A percentile compares a stretch with the other conserved stretches of the same genome.
These are phyloP conservation scores for Laetiporus sulphureus DNA, from an alignment of 1,284 basidiomycete genomes.

Conservation along the genomic window DNA sequence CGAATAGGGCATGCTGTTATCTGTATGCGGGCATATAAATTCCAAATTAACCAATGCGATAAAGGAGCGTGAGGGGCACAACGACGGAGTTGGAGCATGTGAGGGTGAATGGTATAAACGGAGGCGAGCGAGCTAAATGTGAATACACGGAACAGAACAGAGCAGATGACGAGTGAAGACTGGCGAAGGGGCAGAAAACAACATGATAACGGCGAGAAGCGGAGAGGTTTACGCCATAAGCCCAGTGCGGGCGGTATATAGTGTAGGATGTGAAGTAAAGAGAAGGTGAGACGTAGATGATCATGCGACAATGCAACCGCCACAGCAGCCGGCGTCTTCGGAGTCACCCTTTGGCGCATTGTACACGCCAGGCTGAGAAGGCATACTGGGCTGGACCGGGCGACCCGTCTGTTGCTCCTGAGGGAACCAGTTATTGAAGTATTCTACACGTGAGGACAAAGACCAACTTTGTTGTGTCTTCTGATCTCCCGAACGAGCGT, in stretches of 20 bases:
- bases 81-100: background rate
- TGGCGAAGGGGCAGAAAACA: conserved; percentile 2
- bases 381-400: conserved; percentile 39
- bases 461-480: conserved; percentile 84
- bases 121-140: background rate
- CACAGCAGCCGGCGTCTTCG: conserved; percentile 64
- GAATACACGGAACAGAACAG: conserved; percentile 1
- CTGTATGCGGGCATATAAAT: no score
- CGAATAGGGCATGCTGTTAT: no score
- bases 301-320: conserved; percentile 57
- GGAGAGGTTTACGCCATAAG: conserved; percentile 13
- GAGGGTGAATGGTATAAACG: background rate
- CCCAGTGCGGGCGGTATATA: conserved; percentile 8
- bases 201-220: conserved; percentile 7
- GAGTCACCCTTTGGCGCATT: conserved; percentile 36
- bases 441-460: background rate
- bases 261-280: background rate
- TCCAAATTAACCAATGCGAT: no score
- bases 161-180: conserved; percentile 1
- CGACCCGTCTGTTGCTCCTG: conserved; percentile 61
- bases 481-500: conserved; percentile 96
- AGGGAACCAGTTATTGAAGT: conserved; percentile 10
- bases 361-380: conserved; percentile 40
- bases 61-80: no score
- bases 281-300: background rate